phyloP scores from a whole-genome alignment of 176 grass and related monocot species.

The Aegilops longissima region DNA sequence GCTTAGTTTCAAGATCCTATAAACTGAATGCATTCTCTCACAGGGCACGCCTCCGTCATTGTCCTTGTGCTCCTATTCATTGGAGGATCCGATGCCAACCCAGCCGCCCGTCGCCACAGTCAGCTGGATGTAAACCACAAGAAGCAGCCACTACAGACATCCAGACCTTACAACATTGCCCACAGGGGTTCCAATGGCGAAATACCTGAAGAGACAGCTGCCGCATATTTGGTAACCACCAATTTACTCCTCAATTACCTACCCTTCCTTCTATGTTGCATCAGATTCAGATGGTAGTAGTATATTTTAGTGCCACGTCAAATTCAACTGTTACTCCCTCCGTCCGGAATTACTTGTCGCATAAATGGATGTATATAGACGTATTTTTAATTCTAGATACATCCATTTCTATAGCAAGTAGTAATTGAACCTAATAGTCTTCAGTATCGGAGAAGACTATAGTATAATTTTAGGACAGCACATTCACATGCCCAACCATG shows the following conservation, averaged over 20 bases:
- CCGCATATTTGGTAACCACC: conserved; percentile 46
- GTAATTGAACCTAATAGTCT: neutral
- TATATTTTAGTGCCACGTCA: neutral
- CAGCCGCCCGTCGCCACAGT: neutral
- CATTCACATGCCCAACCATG: neutral
- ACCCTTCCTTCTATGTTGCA: too few species aligned
- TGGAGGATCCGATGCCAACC: conserved; percentile 20
- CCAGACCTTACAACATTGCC: conserved; percentile 64
- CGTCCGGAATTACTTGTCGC: too few species aligned
- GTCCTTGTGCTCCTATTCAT: conserved; percentile 23
- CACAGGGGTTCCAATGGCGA: conserved; percentile 63
- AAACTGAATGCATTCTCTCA: conserved; percentile 12
- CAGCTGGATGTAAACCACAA: conserved; percentile 37
- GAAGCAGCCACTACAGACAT: conserved; percentile 53
- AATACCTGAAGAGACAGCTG: conserved; percentile 56
- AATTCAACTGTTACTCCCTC: neutral
- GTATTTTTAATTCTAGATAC: too few species aligned
- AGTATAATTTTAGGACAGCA: neutral
- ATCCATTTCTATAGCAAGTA: too few species aligned
- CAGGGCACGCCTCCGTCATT: conserved; percentile 36
- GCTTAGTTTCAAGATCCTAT: neutral
- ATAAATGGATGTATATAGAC: too few species aligned
- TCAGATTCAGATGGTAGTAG: too few species aligned
- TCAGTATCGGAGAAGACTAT: neutral
- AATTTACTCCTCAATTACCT: neutral